Evolutionary conservation across 345 rosid species (phyloP), one percentile per base, ranked within the genome.

Genomic region (Streptanthus diversifolius): DNA sequence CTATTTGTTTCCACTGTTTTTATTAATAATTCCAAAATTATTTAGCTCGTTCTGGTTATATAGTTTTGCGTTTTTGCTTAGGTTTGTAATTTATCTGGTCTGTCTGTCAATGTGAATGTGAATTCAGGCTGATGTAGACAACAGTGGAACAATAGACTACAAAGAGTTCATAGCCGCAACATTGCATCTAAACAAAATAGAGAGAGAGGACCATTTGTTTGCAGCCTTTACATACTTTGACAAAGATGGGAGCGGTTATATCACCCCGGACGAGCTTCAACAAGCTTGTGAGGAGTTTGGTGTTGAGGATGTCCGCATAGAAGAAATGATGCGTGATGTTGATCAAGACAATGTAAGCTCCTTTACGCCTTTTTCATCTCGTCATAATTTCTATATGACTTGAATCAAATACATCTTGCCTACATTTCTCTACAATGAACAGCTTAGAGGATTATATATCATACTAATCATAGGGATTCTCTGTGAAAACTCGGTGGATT

Each of bases 191-290:
- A 91, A 91, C 83, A 91, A 91, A 82, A 82, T 91, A 48, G 91
- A 83, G 83, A 82, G 85, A 77, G 85, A 86, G 74, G 95, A 91
- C 66, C 89, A 92, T 76, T 71, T 91, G 19, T 89, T 79, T 68
- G 90, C 93, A 11, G 97, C 97, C 19, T 91, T 91, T 74, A 79
- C 90, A 8, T 91, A 86, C 80, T 91, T 91, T 66, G 97, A 89
- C 75, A 89, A 88, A 77, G 97, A 89, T 82, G 96, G 96, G 35
- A 89, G 97, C 53, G 97, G 97, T 18, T 91, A 86, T 70, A 91
- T 91, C 17, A 91, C 97, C 24, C 82, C 85, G 8, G 97, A 91
- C 62, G 97, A 89, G 84, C 92, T 91, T 40, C 96, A 91, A 79
- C 88, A 83, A 66, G 97, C 96, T 21, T 91, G 97, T 21, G 87